Base-by-base conservation (phyloP, 768 basidiomycete species). In the Lepiota venenata region DNA sequence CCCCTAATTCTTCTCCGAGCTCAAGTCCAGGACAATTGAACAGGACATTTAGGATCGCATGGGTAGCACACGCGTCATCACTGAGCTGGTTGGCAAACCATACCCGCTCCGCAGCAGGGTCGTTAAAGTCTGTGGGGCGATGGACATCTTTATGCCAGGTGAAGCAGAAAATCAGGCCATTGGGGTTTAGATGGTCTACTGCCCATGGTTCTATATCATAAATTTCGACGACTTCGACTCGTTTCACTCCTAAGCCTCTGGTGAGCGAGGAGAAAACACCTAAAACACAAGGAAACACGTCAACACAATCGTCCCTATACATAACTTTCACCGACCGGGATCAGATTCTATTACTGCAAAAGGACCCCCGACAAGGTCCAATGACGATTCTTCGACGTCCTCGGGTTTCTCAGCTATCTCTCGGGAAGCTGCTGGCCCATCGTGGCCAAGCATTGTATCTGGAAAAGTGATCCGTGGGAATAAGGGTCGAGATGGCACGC, bases 71-170 rank as follows among this genome's bases (percentile, higher is more conserved):
- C 3, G 84, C 82, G 60, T 86, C 83, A 59, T 81, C 77, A 65
- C 77, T 82, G 21, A 87, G 74, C 64, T 87, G 84, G 64, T 85
- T 83, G 9, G 84, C 83, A 58, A 84, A 87, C 84, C 84, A 87
- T 8, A 86, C 76, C 22, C 66, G 71, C 55, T 79, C 77, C 2
- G 82, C 77, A 9, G 79, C 76, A 2, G 82, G 76, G 62, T 83
- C 79, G 25, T 76, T 69, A 57, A 80, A 78, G 60, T 77, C 78
- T 2, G 69, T 63, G 4, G 75, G 65, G 27, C 74, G 68, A 61
- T 78, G 75, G 4, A 67, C 47, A 59, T 82, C 81, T 57, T 78
- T 78, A 15, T 64, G 67, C 79, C 81, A 84, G 53, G 80, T 66
- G 63, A 82, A 84, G 65, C 84, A 86, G 63, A 86, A 80, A 25